phyloP scores from a whole-genome alignment of 2,329 filamentous ascomycete species.

The Xylaria sp. region DNA sequence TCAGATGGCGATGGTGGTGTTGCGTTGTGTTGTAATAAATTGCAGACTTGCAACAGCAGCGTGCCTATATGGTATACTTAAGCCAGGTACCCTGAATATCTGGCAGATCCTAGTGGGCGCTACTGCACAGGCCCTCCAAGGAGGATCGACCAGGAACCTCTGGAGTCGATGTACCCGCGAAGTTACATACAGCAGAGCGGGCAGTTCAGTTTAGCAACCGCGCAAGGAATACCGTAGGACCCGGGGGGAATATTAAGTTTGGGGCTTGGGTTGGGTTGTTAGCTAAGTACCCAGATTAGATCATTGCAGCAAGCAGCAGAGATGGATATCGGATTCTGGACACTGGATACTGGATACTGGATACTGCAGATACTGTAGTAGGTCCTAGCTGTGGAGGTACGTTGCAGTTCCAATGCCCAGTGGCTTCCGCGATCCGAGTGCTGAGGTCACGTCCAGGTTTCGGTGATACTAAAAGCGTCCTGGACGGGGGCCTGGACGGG shows the following conservation, averaged over 20 bases:
- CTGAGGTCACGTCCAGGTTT: slow-evolving; percentile 5
- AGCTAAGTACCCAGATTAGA: too few species aligned
- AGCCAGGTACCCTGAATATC: slow-evolving; percentile 19
- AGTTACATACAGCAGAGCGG: slow-evolving; percentile 8
- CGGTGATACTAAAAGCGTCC: slow-evolving; percentile 7
- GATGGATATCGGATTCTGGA: too few species aligned
- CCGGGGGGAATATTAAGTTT: slow-evolving; percentile 7
- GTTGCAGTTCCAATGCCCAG: background rate
- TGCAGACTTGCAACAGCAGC: too few species aligned
- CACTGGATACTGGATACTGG: too few species aligned
- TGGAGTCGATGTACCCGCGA: slow-evolving; percentile 14
- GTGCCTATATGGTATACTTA: too few species aligned
- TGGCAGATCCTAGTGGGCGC: slow-evolving; percentile 19
- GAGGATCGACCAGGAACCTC: slow-evolving; percentile 18
- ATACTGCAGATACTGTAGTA: too few species aligned
- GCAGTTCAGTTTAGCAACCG: slow-evolving; percentile 11
- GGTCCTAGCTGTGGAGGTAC: background rate
- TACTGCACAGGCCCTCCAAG: slow-evolving; percentile 11
- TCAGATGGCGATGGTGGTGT: slow-evolving; percentile 5
- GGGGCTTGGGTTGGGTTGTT: background rate
- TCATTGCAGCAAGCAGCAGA: too few species aligned
- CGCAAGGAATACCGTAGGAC: slow-evolving; percentile 13
- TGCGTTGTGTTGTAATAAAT: background rate
- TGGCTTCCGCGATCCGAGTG: background rate
- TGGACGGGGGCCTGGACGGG: too few species aligned